Evolutionary conservation across 2,329 filamentous ascomycete genomes (phyloP).

Genomic region (Daldinia sp.): DNA sequence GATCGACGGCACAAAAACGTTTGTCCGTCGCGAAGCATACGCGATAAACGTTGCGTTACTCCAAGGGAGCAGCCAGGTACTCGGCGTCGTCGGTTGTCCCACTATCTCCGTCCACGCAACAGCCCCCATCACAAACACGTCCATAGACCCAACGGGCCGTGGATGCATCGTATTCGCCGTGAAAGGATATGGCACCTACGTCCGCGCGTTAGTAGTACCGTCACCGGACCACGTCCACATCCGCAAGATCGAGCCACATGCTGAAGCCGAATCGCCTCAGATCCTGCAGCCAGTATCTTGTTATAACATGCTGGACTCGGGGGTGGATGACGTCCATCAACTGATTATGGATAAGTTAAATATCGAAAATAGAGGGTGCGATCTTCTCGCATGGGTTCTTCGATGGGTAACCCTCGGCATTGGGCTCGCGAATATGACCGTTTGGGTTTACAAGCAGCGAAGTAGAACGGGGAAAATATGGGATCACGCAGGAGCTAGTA

Average conservation of each 20-base stretch:
- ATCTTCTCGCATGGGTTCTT: slow-evolving; percentile 65
- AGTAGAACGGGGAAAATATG: slow-evolving; percentile 62
- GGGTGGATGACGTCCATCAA: slow-evolving; percentile 57
- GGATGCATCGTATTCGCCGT: slow-evolving; percentile 63
- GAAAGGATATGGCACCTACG: slow-evolving; percentile 57
- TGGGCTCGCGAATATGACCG: slow-evolving; percentile 61
- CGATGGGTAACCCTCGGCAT: slow-evolving; percentile 63
- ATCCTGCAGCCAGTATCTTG: slow-evolving; percentile 58
- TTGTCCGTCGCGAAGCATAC: slow-evolving; percentile 62
- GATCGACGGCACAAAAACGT: slow-evolving; percentile 68
- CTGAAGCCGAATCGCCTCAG: slow-evolving; percentile 36
- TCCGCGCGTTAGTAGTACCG: slow-evolving; percentile 51
- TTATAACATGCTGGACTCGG: slow-evolving; percentile 56
- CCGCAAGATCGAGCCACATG: slow-evolving; percentile 48
- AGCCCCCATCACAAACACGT: slow-evolving; percentile 53
- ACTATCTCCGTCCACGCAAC: slow-evolving; percentile 53
- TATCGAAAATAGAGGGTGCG: slow-evolving; percentile 56
- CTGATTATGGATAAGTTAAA: slow-evolving; percentile 54
- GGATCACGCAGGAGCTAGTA: slow-evolving; percentile 66
- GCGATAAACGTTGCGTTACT: slow-evolving; percentile 65
- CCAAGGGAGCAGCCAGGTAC: slow-evolving; percentile 57
- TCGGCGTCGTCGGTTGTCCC: slow-evolving; percentile 59
- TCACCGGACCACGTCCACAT: slow-evolving; percentile 33
- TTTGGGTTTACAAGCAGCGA: slow-evolving; percentile 63
- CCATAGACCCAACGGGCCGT: slow-evolving; percentile 52